Conservation (phyloP, 2,329 filamentous ascomycete genomes). For the Neofusicoccum umdonicola region DNA sequence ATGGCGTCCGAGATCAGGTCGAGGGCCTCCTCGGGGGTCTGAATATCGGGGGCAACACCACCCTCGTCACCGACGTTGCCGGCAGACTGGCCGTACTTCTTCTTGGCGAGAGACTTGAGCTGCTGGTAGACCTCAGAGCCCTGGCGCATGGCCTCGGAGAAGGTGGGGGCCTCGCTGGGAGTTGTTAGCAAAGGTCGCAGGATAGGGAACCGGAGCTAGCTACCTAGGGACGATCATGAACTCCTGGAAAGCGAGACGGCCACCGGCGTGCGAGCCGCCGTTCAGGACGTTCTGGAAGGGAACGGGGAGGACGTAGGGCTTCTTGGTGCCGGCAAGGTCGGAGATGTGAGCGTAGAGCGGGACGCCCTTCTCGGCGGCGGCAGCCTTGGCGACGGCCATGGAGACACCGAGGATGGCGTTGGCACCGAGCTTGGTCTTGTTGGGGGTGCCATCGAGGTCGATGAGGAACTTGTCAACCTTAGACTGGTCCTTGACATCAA, state of each 20-base stretch:
- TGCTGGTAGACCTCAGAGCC: conserved; percentile 97
- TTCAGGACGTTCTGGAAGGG: conserved; percentile 61
- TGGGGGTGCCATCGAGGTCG: conserved; percentile 56
- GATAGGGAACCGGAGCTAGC: conserved; percentile 20
- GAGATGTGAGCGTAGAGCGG: conserved; percentile 59
- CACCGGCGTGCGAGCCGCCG: conserved; percentile 90
- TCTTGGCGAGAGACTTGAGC: conserved; percentile 95
- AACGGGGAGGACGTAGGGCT: conserved; percentile 56
- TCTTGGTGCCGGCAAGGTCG: conserved; percentile 52
- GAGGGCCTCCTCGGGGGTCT: conserved; percentile 93
- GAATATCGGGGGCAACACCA: conserved; percentile 98
- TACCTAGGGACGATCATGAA: conserved; percentile 55
- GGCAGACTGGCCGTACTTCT: conserved; percentile 98
- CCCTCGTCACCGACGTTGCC: conserved; percentile 99
- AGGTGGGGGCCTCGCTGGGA: conserved; percentile 74
- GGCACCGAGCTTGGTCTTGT: conserved; percentile 59
- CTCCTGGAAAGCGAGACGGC: conserved; percentile 67
- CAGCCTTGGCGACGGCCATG: conserved; percentile 59
- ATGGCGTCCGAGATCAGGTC: conserved; percentile 94
- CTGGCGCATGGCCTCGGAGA: conserved; percentile 94
- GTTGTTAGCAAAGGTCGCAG: neutral
- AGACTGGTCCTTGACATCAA: conserved; percentile 56
- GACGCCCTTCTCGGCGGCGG: conserved; percentile 54
- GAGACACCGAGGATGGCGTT: conserved; percentile 61
- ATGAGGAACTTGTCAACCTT: conserved; percentile 55